Percentiles rank a stretch among this genome's conserved stretches.
These are phyloP conservation scores for Mallotus nudiflorus DNA, from an alignment of 345 rosid species.

Conservation along the genomic window DNA sequence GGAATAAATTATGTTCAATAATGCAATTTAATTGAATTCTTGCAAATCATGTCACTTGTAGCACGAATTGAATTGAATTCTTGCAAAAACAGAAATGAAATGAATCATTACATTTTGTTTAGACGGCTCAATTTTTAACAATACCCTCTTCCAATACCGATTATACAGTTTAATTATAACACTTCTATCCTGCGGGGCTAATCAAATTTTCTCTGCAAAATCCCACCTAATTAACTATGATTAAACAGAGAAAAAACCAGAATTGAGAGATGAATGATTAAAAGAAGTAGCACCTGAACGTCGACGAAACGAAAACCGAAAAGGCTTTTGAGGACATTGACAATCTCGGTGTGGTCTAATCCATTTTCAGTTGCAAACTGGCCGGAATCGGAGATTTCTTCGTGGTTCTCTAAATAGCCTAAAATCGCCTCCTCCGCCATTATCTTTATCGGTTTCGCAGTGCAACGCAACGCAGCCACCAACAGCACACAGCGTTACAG, in stretches of 20 bases:
- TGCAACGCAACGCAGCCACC: slow-evolving; percentile 2
- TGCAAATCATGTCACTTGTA: no score
- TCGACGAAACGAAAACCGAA: slow-evolving; percentile 73
- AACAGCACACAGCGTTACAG: background rate
- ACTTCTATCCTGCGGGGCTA: background rate
- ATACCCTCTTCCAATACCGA: background rate
- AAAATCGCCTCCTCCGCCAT: slow-evolving; percentile 82
- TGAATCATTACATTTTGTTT: no score
- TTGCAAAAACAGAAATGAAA: no score
- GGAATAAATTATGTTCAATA: no score
- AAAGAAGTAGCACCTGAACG: slow-evolving; percentile 43
- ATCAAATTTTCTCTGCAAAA: no score
- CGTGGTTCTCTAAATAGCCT: slow-evolving; percentile 47
- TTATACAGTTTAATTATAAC: background rate
- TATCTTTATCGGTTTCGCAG: background rate
- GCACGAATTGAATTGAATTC: no score
- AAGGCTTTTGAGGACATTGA: slow-evolving; percentile 81
- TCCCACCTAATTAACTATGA: no score
- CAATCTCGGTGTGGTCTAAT: slow-evolving; percentile 64
- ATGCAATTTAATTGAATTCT: no score
- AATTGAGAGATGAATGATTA: no score
- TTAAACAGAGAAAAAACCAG: no score
- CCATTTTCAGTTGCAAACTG: slow-evolving; percentile 50
- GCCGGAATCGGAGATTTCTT: slow-evolving; percentile 67
- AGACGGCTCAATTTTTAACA: background rate